Evolutionary conservation across 352 stramenopile genomes (phyloP).

Genomic region (Phytopythium sindhum): DNA sequence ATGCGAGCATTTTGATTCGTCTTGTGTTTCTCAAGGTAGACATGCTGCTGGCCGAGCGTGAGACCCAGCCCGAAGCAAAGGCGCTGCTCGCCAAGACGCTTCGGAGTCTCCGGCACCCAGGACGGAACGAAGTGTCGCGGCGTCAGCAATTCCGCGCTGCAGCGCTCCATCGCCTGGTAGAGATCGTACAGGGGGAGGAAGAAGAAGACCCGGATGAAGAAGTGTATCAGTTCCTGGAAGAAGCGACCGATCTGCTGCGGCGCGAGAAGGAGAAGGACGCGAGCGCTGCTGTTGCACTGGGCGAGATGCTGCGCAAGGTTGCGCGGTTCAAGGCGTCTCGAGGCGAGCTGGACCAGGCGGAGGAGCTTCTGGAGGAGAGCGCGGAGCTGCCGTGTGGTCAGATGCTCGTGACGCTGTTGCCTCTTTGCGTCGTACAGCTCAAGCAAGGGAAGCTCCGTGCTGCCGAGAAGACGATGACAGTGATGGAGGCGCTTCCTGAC

Average conservation of each 20-base stretch:
- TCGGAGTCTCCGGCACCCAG: conserved; percentile 14
- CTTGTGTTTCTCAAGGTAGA: conserved; percentile 44
- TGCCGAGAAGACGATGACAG: conserved; percentile 31
- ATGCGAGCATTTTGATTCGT: conserved; percentile 27
- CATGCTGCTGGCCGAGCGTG: conserved; percentile 14
- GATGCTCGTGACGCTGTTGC: conserved; percentile 46
- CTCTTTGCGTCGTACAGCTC: conserved; percentile 56
- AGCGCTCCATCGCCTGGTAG: conserved; percentile 22
- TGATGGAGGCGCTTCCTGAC: conserved; percentile 37
- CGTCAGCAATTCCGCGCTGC: conserved; percentile 17
- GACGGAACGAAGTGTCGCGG: conserved; percentile 18
- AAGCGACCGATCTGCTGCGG: conserved; percentile 24
- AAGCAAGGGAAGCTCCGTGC: conserved; percentile 28
- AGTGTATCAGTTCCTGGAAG: conserved; percentile 20
- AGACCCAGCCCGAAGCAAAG: conserved; percentile 14
- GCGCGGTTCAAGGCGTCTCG: conserved; percentile 23
- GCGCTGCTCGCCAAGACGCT: conserved; percentile 30
- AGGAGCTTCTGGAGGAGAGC: conserved; percentile 32
- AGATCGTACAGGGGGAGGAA: conserved; percentile 18
- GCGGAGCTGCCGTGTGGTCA: conserved; percentile 17
- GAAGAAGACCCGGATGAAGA: conserved; percentile 26
- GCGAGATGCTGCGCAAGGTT: conserved; percentile 26
- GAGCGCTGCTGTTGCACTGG: conserved; percentile 11
- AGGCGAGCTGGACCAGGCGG: conserved; percentile 24
- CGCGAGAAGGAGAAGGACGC: conserved; percentile 11